These are phyloP conservation scores for Coriolopsis trogii DNA, from an alignment of 1,284 basidiomycete species.

Conservation along the genomic window DNA sequence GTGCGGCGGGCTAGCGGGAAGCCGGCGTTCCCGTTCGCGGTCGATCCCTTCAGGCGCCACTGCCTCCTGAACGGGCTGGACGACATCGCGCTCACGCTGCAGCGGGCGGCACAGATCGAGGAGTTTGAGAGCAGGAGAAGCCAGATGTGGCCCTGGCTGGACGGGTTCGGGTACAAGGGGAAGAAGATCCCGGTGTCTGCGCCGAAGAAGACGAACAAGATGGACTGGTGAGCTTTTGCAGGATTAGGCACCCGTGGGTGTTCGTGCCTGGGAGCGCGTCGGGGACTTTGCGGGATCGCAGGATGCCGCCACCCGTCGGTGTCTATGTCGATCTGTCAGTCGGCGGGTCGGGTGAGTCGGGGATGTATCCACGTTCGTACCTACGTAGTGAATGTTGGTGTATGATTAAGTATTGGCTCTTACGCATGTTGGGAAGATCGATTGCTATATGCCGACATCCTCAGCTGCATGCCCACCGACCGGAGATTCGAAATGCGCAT, in stretches of 20 bases:
- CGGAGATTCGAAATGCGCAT: too few species aligned
- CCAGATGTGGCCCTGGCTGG: constrained; percentile 88
- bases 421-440: too few species aligned
- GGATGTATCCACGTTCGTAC: constrained; percentile 5
- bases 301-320: too few species aligned
- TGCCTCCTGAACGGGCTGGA: constrained; percentile 94
- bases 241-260: not conserved
- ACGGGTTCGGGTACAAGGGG: constrained; percentile 89
- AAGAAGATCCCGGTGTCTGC: constrained; percentile 66
- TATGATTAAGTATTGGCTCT: not conserved
- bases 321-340: not conserved
- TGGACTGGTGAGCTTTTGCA: constrained; percentile 71
- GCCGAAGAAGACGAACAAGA: constrained; percentile 51
- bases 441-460: not conserved
- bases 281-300: too few species aligned
- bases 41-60: constrained; percentile 88
- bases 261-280: too few species aligned
- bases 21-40: constrained; percentile 72
- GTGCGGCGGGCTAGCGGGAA: constrained; percentile 80
- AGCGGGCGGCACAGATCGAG: constrained; percentile 70
- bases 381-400: constrained; percentile 1
- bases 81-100: constrained; percentile 91
- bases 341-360: not conserved
- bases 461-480: too few species aligned
- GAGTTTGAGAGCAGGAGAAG: constrained; percentile 80